Conservation (phyloP, 495 filamentous ascomycete genomes). For the Lichenothelia convexa region DNA sequence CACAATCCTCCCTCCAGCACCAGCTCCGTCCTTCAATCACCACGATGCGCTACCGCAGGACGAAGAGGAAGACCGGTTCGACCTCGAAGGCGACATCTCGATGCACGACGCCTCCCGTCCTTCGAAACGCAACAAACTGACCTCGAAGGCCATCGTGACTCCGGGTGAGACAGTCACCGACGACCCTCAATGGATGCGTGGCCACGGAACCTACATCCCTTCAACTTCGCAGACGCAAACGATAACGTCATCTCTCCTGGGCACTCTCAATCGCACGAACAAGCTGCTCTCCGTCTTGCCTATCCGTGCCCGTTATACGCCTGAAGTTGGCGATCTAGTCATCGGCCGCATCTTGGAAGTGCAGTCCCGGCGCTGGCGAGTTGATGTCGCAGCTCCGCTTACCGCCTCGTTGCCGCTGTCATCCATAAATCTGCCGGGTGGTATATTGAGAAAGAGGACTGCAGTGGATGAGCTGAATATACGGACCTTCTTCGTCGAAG, state of each 20-base stretch:
- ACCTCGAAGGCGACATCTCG: slow-evolving; percentile 45
- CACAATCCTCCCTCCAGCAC: slow-evolving; percentile 51
- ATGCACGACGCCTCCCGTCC: slow-evolving; percentile 26
- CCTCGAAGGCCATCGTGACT: slow-evolving; percentile 45
- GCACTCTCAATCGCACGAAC: slow-evolving; percentile 77
- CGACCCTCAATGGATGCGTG: slow-evolving; percentile 86
- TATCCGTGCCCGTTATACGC: slow-evolving; percentile 80
- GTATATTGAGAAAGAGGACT: slow-evolving; percentile 76
- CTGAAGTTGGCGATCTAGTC: slow-evolving; percentile 89
- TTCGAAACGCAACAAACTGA: slow-evolving; percentile 25
- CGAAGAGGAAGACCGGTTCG: slow-evolving; percentile 29
- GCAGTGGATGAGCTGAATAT: slow-evolving; percentile 93
- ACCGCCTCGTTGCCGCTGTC: slow-evolving; percentile 67
- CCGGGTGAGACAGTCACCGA: slow-evolving; percentile 77
- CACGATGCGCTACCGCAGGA: slow-evolving; percentile 15
- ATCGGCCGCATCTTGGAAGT: slow-evolving; percentile 88
- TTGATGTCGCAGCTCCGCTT: slow-evolving; percentile 72
- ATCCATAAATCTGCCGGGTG: slow-evolving; percentile 86
- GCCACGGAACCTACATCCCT: slow-evolving; percentile 62
- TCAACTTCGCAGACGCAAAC: slow-evolving; percentile 32
- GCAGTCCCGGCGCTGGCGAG: slow-evolving; percentile 75
- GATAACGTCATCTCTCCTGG: slow-evolving; percentile 75
- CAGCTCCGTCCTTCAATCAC: slow-evolving; percentile 15
- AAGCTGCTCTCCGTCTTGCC: slow-evolving; percentile 84
- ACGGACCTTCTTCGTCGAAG: slow-evolving; percentile 77